A percentile compares a stretch with the other conserved stretches of the same genome.
phyloP scores from a whole-genome alignment of 2,329 filamentous ascomycete species.

The Fonsecaea erecta region DNA sequence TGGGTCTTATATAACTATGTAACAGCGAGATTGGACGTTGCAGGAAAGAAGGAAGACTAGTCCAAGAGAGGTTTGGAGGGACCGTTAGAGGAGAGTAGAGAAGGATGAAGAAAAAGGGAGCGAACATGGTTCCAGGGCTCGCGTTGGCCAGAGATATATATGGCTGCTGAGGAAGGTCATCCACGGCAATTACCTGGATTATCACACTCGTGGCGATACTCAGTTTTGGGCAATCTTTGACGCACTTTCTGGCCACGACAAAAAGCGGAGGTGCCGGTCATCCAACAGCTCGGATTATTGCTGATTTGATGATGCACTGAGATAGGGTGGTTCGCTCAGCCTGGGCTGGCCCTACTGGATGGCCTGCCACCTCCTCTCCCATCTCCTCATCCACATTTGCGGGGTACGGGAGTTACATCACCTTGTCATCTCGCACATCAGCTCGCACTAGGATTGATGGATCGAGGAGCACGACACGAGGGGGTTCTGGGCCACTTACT shows the following conservation, averaged over 20 bases:
- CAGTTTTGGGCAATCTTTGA: slow-evolving; percentile 5
- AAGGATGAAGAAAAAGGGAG: slow-evolving; percentile 5
- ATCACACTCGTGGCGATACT: background rate
- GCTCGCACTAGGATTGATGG: background rate
- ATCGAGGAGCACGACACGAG: slow-evolving; percentile 12
- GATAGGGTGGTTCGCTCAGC: background rate
- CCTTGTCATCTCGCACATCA: slow-evolving; percentile 12
- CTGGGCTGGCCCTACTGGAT: background rate
- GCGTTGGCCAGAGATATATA: background rate
- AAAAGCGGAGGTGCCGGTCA: slow-evolving; percentile 4
- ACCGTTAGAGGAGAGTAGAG: background rate
- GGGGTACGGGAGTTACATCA: slow-evolving; percentile 21
- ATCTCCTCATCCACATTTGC: slow-evolving; percentile 18
- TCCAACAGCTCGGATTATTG: background rate
- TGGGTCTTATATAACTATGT: background rate
- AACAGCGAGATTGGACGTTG: slow-evolving; percentile 6
- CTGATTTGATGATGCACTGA: background rate
- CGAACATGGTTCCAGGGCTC: slow-evolving; percentile 3
- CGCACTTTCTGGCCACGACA: background rate
- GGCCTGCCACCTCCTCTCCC: background rate
- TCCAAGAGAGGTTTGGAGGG: slow-evolving; percentile 5
- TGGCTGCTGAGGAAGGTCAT: background rate
- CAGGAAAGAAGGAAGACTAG: background rate
- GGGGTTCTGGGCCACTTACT: slow-evolving; percentile 6
- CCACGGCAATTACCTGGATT: background rate